These are phyloP conservation scores for Penicilliopsis zonata DNA, from an alignment of 495 filamentous ascomycete genomes.

Conservation along the genomic window DNA sequence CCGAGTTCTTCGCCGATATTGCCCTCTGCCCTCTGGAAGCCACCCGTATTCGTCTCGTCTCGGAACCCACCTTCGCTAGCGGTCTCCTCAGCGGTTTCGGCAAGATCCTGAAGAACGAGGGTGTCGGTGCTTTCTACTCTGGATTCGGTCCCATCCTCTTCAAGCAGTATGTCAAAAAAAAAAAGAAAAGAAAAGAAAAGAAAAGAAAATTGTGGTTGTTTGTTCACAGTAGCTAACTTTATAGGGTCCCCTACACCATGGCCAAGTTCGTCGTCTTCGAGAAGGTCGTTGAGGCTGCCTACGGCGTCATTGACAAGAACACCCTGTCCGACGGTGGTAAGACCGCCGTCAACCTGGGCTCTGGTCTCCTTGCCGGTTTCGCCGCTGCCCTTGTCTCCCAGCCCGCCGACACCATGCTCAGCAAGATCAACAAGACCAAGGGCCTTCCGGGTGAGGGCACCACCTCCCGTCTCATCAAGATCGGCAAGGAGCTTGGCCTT, in stretches of 20 bases:
- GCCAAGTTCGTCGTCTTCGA: conserved; percentile 99
- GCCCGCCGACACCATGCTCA: conserved; percentile 97
- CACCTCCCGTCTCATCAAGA: conserved; percentile 84
- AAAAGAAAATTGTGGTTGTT: no score
- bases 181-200: no score
- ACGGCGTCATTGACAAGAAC: conserved; percentile 62
- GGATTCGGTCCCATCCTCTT: conserved; percentile 89
- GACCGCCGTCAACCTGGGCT: conserved; percentile 86
- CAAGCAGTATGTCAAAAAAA: conserved; percentile 66
- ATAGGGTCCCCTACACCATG: conserved; percentile 98
- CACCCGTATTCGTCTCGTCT: conserved; percentile 90
- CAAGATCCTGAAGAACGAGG: conserved; percentile 79
- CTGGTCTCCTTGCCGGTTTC: conserved; percentile 95
- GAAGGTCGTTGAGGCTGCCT: conserved; percentile 81
- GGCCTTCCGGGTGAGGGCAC: conserved; percentile 93
- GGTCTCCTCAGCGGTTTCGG: conserved; percentile 71
- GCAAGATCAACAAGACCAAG: conserved; percentile 99
- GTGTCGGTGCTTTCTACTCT: conserved; percentile 84
- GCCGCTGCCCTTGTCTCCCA: conserved; percentile 93
- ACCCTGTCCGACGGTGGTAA: conserved; percentile 58
- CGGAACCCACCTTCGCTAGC: conserved; percentile 73
- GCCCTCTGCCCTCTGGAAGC: conserved; percentile 90
- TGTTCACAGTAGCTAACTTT: not conserved
- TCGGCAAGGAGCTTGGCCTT: conserved; percentile 86
- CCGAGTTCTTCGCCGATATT: conserved; percentile 92